Conservation (phyloP, 108 stramenopile species). For the Discostella pseudostelligera region DNA sequence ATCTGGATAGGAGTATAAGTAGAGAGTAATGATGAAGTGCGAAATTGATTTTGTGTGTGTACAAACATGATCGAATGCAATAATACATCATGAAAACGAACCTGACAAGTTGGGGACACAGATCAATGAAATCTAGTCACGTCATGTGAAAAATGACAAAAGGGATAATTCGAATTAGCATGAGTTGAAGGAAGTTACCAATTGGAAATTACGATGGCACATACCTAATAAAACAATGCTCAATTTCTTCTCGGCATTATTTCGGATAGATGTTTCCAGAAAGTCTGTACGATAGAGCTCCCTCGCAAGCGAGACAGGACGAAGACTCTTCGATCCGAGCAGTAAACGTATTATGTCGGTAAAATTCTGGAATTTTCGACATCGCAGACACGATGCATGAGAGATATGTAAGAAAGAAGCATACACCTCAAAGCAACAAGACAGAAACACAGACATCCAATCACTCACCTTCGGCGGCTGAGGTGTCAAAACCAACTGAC, state of each 20-base stretch:
- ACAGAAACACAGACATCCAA: too few species aligned
- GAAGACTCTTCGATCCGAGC: slow-evolving; percentile 23
- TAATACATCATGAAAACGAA: not conserved
- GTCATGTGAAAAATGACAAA: too few species aligned
- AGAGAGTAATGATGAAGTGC: not conserved
- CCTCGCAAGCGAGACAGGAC: slow-evolving; percentile 24
- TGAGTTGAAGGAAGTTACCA: too few species aligned
- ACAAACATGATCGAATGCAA: not conserved
- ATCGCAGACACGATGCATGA: too few species aligned
- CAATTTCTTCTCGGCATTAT: slow-evolving; percentile 17
- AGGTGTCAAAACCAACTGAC: too few species aligned
- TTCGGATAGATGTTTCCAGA: slow-evolving; percentile 10
- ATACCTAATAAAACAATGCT: slow-evolving; percentile 16
- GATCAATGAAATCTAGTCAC: slow-evolving; percentile 24
- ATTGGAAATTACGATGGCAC: too few species aligned
- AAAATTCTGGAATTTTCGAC: not conserved
- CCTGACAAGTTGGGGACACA: slow-evolving; percentile 17
- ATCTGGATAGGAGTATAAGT: not conserved
- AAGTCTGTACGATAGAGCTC: slow-evolving; percentile 16
- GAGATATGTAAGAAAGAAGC: too few species aligned
- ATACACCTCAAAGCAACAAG: too few species aligned
- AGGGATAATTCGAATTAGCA: too few species aligned
- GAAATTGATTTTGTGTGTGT: not conserved
- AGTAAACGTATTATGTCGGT: slow-evolving; percentile 6
- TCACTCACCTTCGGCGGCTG: too few species aligned